phyloP scores from a whole-genome alignment of 768 basidiomycete species.

The Auriscalpium orientale region DNA sequence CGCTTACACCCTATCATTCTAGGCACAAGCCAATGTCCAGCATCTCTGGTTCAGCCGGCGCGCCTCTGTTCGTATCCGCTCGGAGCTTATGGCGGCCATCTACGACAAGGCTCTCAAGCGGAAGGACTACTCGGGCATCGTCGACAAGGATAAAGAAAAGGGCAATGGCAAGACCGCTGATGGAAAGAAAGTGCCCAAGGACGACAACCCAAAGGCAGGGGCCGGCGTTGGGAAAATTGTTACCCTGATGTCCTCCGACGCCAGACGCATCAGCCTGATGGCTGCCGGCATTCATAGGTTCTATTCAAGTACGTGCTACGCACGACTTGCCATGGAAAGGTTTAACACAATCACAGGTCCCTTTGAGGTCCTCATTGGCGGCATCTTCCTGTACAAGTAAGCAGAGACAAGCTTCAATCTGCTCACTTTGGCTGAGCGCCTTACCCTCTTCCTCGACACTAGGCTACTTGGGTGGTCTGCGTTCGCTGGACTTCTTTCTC shows the following conservation, averaged over 20 bases:
- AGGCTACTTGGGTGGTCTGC: constrained; percentile 64
- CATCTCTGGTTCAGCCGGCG: constrained; percentile 79
- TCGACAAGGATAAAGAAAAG: constrained; percentile 41
- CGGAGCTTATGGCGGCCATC: constrained; percentile 77
- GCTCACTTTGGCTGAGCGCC: no score
- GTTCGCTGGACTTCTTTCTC: constrained; percentile 67
- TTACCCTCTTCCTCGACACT: background rate
- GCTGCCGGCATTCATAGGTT: constrained; percentile 53
- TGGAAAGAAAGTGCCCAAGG: constrained; percentile 21
- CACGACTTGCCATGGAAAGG: constrained; percentile 1
- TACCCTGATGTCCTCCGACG: constrained; percentile 80
- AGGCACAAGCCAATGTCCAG: constrained; percentile 51
- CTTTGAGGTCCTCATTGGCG: constrained; percentile 69
- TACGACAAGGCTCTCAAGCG: constrained; percentile 85
- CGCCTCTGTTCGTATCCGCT: constrained; percentile 63
- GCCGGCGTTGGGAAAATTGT: constrained; percentile 89
- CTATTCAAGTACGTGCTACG: constrained; percentile 46
- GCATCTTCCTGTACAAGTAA: constrained; percentile 70
- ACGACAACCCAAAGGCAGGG: constrained; percentile 55
- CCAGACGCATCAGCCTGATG: constrained; percentile 49
- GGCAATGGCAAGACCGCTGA: constrained; percentile 29
- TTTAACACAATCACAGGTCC: constrained; percentile 35
- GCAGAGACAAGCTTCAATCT: background rate
- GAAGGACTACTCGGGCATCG: constrained; percentile 74
- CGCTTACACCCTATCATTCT: background rate